Evolutionary conservation across 441 rosid species (phyloP).

Genomic region (Adansonia rubrostipa): DNA sequence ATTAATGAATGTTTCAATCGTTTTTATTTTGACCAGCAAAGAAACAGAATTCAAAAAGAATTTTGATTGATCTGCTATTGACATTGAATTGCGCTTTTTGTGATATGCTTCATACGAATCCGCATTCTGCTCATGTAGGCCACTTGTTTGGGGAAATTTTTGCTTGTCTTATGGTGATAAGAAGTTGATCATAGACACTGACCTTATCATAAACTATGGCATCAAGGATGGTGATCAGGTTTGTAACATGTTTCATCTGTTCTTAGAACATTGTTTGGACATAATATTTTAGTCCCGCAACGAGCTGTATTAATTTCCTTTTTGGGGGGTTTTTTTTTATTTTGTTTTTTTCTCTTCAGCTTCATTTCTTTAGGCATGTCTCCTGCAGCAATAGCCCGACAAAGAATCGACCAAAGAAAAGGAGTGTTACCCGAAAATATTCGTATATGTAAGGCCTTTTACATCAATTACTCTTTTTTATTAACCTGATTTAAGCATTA

Average conservation of each 20-base stretch:
- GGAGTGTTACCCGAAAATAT: conserved; percentile 34
- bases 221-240: conserved; percentile 93
- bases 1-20: background rate
- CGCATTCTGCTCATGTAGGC: conserved; percentile 48
- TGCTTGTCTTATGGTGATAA: conserved; percentile 68
- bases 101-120: background rate
- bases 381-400: conserved; percentile 45
- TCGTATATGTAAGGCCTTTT: conserved; percentile 43
- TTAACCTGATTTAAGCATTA: background rate
- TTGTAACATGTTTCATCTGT: conserved; percentile 13
- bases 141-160: conserved; percentile 90
- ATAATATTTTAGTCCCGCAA: background rate
- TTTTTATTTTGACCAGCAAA: conserved; percentile 1
- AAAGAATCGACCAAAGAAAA: conserved; percentile 40
- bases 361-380: conserved; percentile 66
- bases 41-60: background rate
- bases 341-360: conserved; percentile 44
- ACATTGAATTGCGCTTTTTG: conserved; percentile 10
- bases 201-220: conserved; percentile 57
- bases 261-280: background rate
- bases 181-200: conserved; percentile 60
- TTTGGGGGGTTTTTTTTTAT: no score
- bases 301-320: no score
- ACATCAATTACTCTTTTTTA: background rate
- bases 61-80: background rate